Conservation (phyloP, 2,329 filamentous ascomycete species). For the Aspergillus sp. region DNA sequence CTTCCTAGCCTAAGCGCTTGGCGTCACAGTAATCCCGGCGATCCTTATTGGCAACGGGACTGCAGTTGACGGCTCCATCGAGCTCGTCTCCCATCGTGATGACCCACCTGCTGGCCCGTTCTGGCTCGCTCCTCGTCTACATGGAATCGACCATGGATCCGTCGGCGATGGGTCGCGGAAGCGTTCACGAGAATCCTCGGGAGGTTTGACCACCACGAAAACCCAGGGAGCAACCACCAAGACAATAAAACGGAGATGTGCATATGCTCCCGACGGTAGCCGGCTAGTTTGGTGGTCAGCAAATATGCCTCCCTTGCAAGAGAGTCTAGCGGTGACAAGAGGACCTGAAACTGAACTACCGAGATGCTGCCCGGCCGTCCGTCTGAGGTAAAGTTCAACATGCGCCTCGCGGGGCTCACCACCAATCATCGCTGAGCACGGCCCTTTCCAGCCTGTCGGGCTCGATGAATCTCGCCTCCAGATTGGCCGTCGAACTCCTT, state of each 20-base stretch:
- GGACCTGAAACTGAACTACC: not conserved
- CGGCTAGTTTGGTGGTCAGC: conserved; percentile 6
- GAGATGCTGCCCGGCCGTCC: not conserved
- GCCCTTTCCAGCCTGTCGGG: conserved; percentile 21
- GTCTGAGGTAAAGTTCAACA: conserved; percentile 7
- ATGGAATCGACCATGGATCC: conserved; percentile 1
- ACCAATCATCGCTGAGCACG: conserved; percentile 25
- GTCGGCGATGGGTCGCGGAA: conserved; percentile 2
- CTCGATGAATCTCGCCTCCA: conserved; percentile 17
- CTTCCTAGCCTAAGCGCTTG: not conserved
- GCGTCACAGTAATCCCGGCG: conserved; percentile 12
- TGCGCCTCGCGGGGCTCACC: conserved; percentile 11
- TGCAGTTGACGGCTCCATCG: conserved; percentile 5
- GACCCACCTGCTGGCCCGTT: conserved; percentile 9
- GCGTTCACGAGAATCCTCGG: conserved; percentile 25
- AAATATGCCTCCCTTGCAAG: conserved; percentile 11
- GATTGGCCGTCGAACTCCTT: conserved; percentile 26
- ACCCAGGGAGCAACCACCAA: not conserved
- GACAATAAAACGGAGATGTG: conserved; percentile 6
- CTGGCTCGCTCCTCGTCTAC: not conserved
- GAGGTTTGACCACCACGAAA: not conserved
- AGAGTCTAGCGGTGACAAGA: conserved; percentile 8
- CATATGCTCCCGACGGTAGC: not conserved
- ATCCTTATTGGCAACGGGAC: conserved; percentile 20
- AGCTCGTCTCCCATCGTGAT: not conserved